phyloP scores from a whole-genome alignment of 345 rosid species.

The Lagerstroemia speciosa region DNA sequence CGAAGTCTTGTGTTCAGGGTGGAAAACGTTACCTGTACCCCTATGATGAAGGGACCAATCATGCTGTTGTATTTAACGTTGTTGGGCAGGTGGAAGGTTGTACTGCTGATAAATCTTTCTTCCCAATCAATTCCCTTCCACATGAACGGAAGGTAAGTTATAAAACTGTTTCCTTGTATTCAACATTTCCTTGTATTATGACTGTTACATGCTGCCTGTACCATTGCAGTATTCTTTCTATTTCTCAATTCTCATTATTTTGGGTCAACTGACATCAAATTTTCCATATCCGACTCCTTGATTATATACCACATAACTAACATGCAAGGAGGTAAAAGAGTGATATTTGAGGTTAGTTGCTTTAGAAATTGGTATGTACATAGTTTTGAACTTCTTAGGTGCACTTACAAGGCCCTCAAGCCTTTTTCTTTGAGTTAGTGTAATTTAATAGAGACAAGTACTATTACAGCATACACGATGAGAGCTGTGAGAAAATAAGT shows the following conservation, averaged over 20 bases:
- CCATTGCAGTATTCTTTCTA: too few species aligned
- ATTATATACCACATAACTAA: neutral
- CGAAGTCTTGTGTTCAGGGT: neutral
- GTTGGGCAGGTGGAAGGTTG: neutral
- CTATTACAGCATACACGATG: neutral
- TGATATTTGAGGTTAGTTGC: neutral
- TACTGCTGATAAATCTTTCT: neutral
- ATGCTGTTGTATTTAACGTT: slow-evolving; percentile 3
- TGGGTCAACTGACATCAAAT: neutral
- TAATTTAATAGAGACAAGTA: neutral
- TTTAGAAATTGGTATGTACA: neutral
- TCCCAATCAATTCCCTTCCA: neutral
- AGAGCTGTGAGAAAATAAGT: neutral
- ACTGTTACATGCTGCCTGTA: neutral
- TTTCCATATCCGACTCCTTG: neutral
- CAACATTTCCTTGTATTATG: too few species aligned
- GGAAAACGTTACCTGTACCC: neutral
- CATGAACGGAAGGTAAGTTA: slow-evolving; percentile 1
- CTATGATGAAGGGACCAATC: neutral
- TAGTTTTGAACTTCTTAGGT: neutral
- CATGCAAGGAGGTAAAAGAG: neutral
- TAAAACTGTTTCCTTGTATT: neutral
- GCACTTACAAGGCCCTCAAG: neutral
- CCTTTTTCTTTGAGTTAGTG: too few species aligned
- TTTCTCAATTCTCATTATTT: neutral